Conservation (phyloP, 1,139 yeast species). For the Casaregolazyma suthepensis region DNA sequence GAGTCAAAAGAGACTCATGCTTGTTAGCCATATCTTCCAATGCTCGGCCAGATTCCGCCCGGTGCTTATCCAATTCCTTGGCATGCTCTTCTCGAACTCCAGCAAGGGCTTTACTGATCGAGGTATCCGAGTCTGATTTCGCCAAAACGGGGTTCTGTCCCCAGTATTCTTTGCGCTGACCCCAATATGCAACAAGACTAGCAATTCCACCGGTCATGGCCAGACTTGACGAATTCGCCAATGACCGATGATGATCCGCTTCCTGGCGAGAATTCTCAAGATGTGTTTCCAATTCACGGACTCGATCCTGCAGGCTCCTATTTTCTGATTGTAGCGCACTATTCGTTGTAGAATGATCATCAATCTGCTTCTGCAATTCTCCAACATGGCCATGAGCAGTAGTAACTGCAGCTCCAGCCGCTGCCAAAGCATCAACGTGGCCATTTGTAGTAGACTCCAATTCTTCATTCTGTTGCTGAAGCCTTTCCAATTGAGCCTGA, state of each 20-base stretch:
- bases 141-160: conserved; percentile 8
- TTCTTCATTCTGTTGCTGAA: conserved; percentile 16
- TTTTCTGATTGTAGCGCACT: conserved; percentile 19
- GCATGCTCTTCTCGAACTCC: conserved; percentile 3
- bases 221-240: conserved; percentile 21
- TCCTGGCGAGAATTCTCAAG: conserved; percentile 17
- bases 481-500: conserved; percentile 17
- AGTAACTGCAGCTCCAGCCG: conserved; percentile 27
- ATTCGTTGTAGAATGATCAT: conserved; percentile 19
- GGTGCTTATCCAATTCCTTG: conserved; percentile 11
- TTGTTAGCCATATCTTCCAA: conserved; percentile 3
- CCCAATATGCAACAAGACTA: conserved; percentile 29
- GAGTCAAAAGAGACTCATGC: conserved; percentile 1
- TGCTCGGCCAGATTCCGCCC: conserved; percentile 9
- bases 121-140: conserved; percentile 12
- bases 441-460: conserved; percentile 25
- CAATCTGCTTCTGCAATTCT: conserved; percentile 21
- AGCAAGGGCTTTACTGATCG: neutral
- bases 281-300: conserved; percentile 18
- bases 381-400: conserved; percentile 24
- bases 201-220: conserved; percentile 26
- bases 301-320: conserved; percentile 17
- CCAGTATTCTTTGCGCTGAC: conserved; percentile 21
- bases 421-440: conserved; percentile 25
- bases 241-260: conserved; percentile 19